Evolutionary conservation across 2,329 filamentous ascomycete species (phyloP).

Genomic region (Balansia obtecta): DNA sequence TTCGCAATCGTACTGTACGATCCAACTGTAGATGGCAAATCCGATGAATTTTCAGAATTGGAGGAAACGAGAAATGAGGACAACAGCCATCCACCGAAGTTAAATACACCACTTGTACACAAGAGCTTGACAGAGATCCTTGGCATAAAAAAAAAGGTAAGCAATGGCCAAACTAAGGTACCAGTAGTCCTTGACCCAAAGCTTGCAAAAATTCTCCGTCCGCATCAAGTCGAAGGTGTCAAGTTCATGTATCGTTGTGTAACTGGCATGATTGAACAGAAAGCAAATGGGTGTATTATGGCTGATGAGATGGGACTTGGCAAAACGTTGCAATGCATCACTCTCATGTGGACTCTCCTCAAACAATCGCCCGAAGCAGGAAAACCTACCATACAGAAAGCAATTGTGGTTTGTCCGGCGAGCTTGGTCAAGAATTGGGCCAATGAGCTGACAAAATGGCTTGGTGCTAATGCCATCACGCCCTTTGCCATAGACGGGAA

Average conservation of each 20-base stretch:
- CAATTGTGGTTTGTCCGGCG: constrained; percentile 90
- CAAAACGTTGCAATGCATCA: constrained; percentile 94
- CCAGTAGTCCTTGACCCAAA: constrained; percentile 92
- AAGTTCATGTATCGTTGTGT: constrained; percentile 95
- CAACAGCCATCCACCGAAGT: constrained; percentile 31
- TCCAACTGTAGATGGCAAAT: constrained; percentile 81
- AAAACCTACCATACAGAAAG: constrained; percentile 87
- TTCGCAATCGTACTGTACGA: constrained; percentile 95
- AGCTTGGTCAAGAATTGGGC: constrained; percentile 97
- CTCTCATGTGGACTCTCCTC: constrained; percentile 89
- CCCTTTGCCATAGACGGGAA: constrained; percentile 97
- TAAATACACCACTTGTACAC: constrained; percentile 76
- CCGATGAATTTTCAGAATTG: constrained; percentile 29
- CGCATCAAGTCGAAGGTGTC: constrained; percentile 95
- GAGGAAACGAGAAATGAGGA: constrained; percentile 21
- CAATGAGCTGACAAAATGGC: constrained; percentile 93
- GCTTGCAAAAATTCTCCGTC: constrained; percentile 78
- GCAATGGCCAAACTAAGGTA: constrained; percentile 70
- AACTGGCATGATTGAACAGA: constrained; percentile 87
- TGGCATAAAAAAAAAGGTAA: constrained; percentile 84
- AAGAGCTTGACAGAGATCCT: constrained; percentile 93
- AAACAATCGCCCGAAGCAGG: constrained; percentile 96
- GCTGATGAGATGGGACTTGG: constrained; percentile 97
- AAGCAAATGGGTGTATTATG: constrained; percentile 97
- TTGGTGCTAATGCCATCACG: constrained; percentile 78